Base-by-base conservation (phyloP, 1,284 basidiomycete species). In the Microbotryum scabiosae region DNA sequence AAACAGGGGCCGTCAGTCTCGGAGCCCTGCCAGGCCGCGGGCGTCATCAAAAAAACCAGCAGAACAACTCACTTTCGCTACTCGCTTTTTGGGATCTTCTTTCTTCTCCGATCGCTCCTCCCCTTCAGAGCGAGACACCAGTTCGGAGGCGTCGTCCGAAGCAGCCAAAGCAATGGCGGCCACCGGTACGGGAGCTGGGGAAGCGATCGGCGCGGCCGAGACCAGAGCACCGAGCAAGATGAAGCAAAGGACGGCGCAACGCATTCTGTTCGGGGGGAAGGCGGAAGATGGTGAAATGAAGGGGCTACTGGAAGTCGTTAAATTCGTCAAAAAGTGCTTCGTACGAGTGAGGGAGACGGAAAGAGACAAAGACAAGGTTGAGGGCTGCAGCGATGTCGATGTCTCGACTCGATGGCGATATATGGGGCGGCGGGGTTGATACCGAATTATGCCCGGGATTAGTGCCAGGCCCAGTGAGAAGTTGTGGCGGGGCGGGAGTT, bases 31-130 rank as follows among this genome's bases (percentile, higher is more conserved):
- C 25, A 21, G 23, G 45, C 9, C 49, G 28, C 9, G 50, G 30
- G 28, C 51, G 45, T 53, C 54, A 32, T 45, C 45, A 26, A 51
- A 18, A 54, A n/a, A 52, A 32, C 51, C 2, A 21, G 10, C 12
- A 21, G 32, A 23, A 30, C 32, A 20, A 18, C 51, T 52, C 21
- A 41, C 36, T 12, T 41, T 60, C 16, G 54, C 45, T 6, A 26
- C 25, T 9, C 51, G 48, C 57, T 59, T 52, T 51, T 51, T 12
- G 16, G 16, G 36, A 16, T 52, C n/a, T 52, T 52, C 12, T 32
- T 52, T 10, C 20, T 32, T 25, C 5, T 28, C 20, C 51, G 26
- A 25, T 52, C 32, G 51, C 47, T 26, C 47, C n/a, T 30, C 26
- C 30, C 16, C 51, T 52, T 52, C 26, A 18, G 25, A 32, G 26